Evolutionary conservation across 139 green algal genomes (phyloP).

Genomic region (Nannochloris sp.): DNA sequence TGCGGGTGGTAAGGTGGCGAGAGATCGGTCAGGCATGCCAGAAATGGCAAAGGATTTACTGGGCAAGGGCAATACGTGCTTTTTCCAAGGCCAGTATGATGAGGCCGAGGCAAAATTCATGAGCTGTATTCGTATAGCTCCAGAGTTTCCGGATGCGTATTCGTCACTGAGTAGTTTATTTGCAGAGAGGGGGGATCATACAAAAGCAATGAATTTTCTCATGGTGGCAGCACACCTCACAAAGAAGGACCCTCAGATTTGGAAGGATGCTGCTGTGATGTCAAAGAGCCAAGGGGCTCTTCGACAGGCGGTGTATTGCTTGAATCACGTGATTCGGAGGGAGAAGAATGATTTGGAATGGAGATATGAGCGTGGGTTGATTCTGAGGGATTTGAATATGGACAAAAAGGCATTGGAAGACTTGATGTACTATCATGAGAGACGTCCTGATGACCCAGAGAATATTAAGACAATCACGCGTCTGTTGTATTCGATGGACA

Average conservation of each 20-base stretch:
- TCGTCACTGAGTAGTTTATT: conserved; percentile 73
- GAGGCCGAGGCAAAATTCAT: conserved; percentile 59
- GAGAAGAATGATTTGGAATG: conserved; percentile 59
- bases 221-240: conserved; percentile 88
- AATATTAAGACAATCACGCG: conserved; percentile 57
- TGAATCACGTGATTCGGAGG: conserved; percentile 48
- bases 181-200: conserved; percentile 48
- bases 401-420: conserved; percentile 31
- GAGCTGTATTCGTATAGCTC: conserved; percentile 60
- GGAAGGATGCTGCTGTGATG: conserved; percentile 63
- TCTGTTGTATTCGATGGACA: conserved; percentile 49
- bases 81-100: conserved; percentile 38
- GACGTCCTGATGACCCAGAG: conserved; percentile 37
- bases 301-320: conserved; percentile 82
- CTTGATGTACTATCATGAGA: conserved; percentile 20
- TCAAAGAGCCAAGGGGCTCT: conserved; percentile 55
- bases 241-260: conserved; percentile 63
- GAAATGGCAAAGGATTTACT: conserved; percentile 56
- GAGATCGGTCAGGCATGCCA: conserved; percentile 31
- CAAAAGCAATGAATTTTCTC: conserved; percentile 75
- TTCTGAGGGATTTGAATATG: conserved; percentile 49
- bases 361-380: conserved; percentile 53
- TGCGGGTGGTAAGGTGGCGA: background rate
- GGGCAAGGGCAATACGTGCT: conserved; percentile 81
- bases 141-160: conserved; percentile 75